Base-by-base conservation (phyloP, 352 stramenopile genomes). In the Globisporangium nagaii region DNA sequence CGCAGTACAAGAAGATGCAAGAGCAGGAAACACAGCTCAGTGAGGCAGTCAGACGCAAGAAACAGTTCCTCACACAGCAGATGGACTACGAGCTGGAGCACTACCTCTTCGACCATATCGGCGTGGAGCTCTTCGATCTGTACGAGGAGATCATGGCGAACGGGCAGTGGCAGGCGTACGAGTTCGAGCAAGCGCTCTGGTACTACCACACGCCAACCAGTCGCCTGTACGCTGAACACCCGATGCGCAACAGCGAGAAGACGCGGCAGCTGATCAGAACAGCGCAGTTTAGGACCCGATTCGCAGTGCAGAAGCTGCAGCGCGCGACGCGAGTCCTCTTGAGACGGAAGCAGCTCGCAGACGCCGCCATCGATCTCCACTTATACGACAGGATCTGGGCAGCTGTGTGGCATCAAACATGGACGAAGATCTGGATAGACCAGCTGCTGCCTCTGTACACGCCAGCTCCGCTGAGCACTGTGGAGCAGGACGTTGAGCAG, bases 31-130 rank as follows among this genome's bases (percentile, higher is more conserved):
- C 45, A 4, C 50, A 51, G 0, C 50, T 75, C 19, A 64, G 64
- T 6, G 36, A 58, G 0, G 46, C 59, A n/a, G 52, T 82, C 15
- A 68, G 66, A 32, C 58, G 51, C 13, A 81, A 82, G 39, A 86
- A 84, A 60, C 69, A 84, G 15, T 88, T 83, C 37, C 49, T 84
- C 2, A 46, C 73, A 0, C 78, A 88, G 43, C 78, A 88, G 42
- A 63, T 88, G 35, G 75, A 88, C 53, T 82, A 71, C 27, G 66
- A 83, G 28, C 63, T 63, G 15, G 75, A 88, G 39, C 56, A 75
- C 13, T 81, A 86, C 39, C 49, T 88, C 27, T 72, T 71, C 11
- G 44, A 58, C 8, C 71, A 84, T 42, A 58, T 88, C 27, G 66
- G 66, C 20, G 24, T 12, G 7, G 45, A 75, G 41, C 66, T 88